phyloP scores from a whole-genome alignment of 2,329 filamentous ascomycete genomes.

The Diaporthe vexans region DNA sequence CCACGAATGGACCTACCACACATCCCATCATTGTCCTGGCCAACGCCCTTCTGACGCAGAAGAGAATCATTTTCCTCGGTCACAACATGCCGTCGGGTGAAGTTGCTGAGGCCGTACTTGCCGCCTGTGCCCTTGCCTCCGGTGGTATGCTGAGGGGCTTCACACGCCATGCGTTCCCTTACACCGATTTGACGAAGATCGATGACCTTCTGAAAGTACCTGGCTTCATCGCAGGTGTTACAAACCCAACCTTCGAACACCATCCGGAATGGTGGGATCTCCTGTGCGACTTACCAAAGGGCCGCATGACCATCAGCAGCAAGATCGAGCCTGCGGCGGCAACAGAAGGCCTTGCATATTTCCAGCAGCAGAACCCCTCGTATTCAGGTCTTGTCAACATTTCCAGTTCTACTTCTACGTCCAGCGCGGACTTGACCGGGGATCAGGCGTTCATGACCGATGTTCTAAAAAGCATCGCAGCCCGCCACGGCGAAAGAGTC shows the following conservation, averaged over 20 bases:
- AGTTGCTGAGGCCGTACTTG: constrained; percentile 96
- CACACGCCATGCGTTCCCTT: constrained; percentile 95
- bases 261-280: constrained; percentile 99
- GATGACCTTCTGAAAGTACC: constrained; percentile 96
- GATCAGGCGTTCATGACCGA: constrained; percentile 92
- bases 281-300: constrained; percentile 91
- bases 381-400: constrained; percentile 66
- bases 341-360: constrained; percentile 89
- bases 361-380: constrained; percentile 82
- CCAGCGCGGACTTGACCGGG: constrained; percentile 78
- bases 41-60: constrained; percentile 95
- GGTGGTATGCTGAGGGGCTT: constrained; percentile 94
- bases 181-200: constrained; percentile 97
- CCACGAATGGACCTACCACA: constrained; percentile 88
- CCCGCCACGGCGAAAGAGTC: constrained; percentile 89
- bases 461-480: constrained; percentile 85
- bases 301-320: constrained; percentile 93
- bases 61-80: constrained; percentile 94
- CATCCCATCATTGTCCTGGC: constrained; percentile 96
- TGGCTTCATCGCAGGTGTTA: constrained; percentile 97
- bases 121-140: constrained; percentile 93
- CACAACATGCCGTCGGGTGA: constrained; percentile 96
- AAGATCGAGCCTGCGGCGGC: constrained; percentile 84
- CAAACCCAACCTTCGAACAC: constrained; percentile 94
- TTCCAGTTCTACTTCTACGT: constrained; percentile 53